A percentile compares a stretch with the other conserved stretches of the same genome.
These are phyloP conservation scores for Fusarium nygamai DNA, from an alignment of 2,329 filamentous ascomycete genomes.

Conservation along the genomic window DNA sequence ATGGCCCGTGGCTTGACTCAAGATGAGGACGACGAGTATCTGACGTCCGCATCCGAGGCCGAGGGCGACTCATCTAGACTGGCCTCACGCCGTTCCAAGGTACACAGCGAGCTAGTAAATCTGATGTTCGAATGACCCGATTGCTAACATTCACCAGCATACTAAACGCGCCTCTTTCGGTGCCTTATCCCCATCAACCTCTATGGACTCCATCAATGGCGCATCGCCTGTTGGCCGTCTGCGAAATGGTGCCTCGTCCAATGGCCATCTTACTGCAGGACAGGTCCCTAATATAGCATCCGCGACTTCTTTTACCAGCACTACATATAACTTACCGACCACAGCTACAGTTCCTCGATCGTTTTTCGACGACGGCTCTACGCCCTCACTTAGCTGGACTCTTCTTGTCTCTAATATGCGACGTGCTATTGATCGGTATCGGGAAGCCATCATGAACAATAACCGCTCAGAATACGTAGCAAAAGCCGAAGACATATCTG, in stretches of 20 bases:
- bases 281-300: conserved; percentile 64
- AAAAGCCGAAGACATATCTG: conserved; percentile 96
- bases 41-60: conserved; percentile 83
- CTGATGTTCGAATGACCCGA: background rate
- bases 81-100: conserved; percentile 74
- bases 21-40: conserved; percentile 90
- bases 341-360: conserved; percentile 76
- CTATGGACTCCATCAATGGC: conserved; percentile 88
- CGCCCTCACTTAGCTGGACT: conserved; percentile 86
- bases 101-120: conserved; percentile 52
- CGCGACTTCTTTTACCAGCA: conserved; percentile 70
- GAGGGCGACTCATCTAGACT: conserved; percentile 79
- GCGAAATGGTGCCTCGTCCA: conserved; percentile 66
- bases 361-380: conserved; percentile 90
- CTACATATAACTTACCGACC: conserved; percentile 65
- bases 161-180: conserved; percentile 75
- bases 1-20: conserved; percentile 84
- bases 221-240: conserved; percentile 68
- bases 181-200: conserved; percentile 84
- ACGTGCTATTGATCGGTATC: conserved; percentile 86
- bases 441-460: conserved; percentile 85
- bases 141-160: conserved; percentile 53
- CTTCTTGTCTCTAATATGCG: conserved; percentile 93
- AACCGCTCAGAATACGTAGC: conserved; percentile 91
- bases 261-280: conserved; percentile 50